phyloP scores from a whole-genome alignment of 2,329 filamentous ascomycete genomes.

The Clonostachys solani region DNA sequence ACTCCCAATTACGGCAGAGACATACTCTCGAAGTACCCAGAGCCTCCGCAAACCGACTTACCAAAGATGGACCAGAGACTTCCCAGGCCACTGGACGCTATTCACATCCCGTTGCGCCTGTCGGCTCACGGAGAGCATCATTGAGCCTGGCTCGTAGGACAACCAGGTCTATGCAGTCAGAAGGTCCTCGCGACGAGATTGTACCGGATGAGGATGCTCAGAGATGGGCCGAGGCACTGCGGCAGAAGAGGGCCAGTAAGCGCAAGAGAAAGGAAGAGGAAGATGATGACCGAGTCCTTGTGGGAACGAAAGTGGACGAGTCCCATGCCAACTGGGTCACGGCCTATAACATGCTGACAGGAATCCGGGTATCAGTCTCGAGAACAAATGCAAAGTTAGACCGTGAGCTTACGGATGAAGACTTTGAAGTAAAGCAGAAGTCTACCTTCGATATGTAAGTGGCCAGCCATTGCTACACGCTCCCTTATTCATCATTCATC shows the following conservation, averaged over 20 bases:
- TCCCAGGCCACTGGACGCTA: slow-evolving; percentile 74
- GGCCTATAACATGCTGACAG: slow-evolving; percentile 99
- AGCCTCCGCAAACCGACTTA: slow-evolving; percentile 57
- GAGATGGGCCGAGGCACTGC: slow-evolving; percentile 88
- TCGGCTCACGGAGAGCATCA: slow-evolving; percentile 70
- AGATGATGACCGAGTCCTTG: slow-evolving; percentile 89
- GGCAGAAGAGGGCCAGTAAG: slow-evolving; percentile 87
- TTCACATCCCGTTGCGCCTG: slow-evolving; percentile 59
- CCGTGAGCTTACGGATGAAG: slow-evolving; percentile 80
- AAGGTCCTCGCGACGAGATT: slow-evolving; percentile 78
- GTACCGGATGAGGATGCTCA: slow-evolving; percentile 85
- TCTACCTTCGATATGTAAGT: slow-evolving; percentile 97
- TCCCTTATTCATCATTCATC: not conserved
- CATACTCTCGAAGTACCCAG: slow-evolving; percentile 88
- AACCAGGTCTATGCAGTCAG: slow-evolving; percentile 82
- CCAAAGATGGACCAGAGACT: slow-evolving; percentile 67
- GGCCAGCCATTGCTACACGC: not conserved
- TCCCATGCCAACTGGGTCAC: slow-evolving; percentile 96
- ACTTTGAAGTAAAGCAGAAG: slow-evolving; percentile 94
- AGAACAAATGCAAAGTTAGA: slow-evolving; percentile 96
- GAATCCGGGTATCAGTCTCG: slow-evolving; percentile 94
- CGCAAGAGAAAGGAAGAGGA: slow-evolving; percentile 78
- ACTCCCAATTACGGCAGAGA: slow-evolving; percentile 67
- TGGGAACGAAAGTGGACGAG: slow-evolving; percentile 97
- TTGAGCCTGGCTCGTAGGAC: slow-evolving; percentile 74